Evolutionary conservation across 1,139 yeast species (phyloP).

Genomic region (Candida mesenterica): DNA sequence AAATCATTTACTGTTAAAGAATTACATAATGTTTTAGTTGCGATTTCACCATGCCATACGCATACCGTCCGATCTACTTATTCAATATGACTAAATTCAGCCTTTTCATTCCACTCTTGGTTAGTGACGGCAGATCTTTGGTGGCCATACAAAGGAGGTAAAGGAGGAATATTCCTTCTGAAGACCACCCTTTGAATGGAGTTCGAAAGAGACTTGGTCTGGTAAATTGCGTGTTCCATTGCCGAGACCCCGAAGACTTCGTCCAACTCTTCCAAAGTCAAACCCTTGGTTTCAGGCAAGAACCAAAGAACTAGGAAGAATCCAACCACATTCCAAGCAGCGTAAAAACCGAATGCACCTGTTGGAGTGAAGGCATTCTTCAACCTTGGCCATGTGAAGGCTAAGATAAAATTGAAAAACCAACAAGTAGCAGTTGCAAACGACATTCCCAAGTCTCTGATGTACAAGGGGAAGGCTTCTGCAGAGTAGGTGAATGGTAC

Average conservation of each 20-base stretch:
- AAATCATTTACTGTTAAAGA: no score
- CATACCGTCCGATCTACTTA: neutral
- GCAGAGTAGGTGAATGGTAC: conserved; percentile 90
- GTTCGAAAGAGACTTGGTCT: conserved; percentile 44
- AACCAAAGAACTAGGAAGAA: conserved; percentile 66
- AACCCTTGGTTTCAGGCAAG: conserved; percentile 68
- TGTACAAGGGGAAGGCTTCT: conserved; percentile 80
- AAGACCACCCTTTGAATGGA: conserved; percentile 42
- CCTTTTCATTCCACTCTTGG: conserved; percentile 60
- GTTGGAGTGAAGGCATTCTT: conserved; percentile 64
- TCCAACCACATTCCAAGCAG: conserved; percentile 81
- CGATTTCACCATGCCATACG: no score
- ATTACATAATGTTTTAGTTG: no score
- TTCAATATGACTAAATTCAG: conserved; percentile 40
- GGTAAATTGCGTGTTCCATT: conserved; percentile 54
- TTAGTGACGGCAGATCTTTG: conserved; percentile 61
- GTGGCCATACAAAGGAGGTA: conserved; percentile 54
- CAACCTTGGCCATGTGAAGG: conserved; percentile 81
- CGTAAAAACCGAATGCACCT: conserved; percentile 89
- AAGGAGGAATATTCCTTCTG: conserved; percentile 44
- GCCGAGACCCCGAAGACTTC: conserved; percentile 64
- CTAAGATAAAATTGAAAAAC: conserved; percentile 80
- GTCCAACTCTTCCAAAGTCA: conserved; percentile 70
- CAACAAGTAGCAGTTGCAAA: conserved; percentile 82
- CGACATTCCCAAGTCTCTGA: conserved; percentile 85